These are phyloP conservation scores for Cutaneotrichosporon dermatis DNA, from an alignment of 1,284 basidiomycete species.

Conservation along the genomic window DNA sequence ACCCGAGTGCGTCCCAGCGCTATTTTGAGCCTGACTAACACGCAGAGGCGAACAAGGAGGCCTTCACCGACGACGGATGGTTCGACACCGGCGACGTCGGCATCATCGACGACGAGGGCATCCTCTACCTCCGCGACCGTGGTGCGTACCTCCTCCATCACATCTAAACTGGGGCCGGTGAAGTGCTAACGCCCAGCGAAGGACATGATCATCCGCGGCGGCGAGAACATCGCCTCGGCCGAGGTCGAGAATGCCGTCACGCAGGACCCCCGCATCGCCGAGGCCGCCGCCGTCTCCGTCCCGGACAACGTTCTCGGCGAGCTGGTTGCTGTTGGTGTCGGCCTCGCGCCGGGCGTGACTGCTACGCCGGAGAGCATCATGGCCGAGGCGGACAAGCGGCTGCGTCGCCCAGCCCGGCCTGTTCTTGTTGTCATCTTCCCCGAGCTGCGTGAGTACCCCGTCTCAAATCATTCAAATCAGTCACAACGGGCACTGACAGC, in stretches of 20 bases:
- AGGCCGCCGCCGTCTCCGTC: constrained; percentile 37
- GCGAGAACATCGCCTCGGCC: constrained; percentile 43
- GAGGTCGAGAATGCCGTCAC: constrained; percentile 44
- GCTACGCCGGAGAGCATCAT: constrained; percentile 14
- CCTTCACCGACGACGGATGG: constrained; percentile 37
- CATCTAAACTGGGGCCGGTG: too few species aligned
- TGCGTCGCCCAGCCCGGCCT: constrained; percentile 17
- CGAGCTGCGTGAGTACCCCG: constrained; percentile 10
- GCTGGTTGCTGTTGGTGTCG: constrained; percentile 35
- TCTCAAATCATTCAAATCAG: too few species aligned
- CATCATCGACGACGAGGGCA: constrained; percentile 34
- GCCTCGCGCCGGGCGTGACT: constrained; percentile 18
- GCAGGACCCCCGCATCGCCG: constrained; percentile 29
- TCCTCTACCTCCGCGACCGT: constrained; percentile 27
- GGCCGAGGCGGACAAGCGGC: constrained; percentile 13
- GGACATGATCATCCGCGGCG: constrained; percentile 44
- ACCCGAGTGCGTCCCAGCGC: constrained; percentile 2
- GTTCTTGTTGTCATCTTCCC: constrained; percentile 14
- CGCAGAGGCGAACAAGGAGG: constrained; percentile 14
- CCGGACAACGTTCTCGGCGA: constrained; percentile 39
- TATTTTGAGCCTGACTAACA: neutral
- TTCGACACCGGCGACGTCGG: constrained; percentile 44
- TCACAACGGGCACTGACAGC: constrained; percentile 1
- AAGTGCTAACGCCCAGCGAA: constrained; percentile 1
- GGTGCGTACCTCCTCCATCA: neutral